A percentile compares a stretch with the other conserved stretches of the same genome.
phyloP scores from a whole-genome alignment of 257 asterid genomes.

The Paraleonurus japonicus region DNA sequence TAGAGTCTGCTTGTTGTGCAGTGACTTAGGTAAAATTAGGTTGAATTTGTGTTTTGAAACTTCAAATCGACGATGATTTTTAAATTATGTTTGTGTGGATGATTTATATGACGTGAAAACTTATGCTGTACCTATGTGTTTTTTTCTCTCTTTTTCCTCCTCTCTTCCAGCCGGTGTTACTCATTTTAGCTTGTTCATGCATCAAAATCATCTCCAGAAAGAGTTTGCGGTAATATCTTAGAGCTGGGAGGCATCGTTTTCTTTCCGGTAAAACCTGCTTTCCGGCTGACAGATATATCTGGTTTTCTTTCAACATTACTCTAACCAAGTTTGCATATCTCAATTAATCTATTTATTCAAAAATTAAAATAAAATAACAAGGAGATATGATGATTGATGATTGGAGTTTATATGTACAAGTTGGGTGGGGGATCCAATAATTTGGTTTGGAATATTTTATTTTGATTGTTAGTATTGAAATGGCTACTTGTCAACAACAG shows the following conservation, averaged over 20 bases:
- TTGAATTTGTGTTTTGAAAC: conserved; percentile 32
- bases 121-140: conserved; percentile 13
- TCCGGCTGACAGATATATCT: conserved; percentile 12
- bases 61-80: conserved; percentile 8
- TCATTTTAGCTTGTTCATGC: conserved; percentile 23
- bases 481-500: conserved; percentile 5
- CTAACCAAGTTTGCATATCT: background rate
- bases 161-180: conserved; percentile 8
- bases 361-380: too few species aligned
- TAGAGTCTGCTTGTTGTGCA: conserved; percentile 32
- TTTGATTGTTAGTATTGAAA: background rate
- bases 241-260: conserved; percentile 20
- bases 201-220: conserved; percentile 15
- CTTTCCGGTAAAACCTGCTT: conserved; percentile 16
- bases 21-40: conserved; percentile 42
- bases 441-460: background rate
- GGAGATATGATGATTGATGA: background rate
- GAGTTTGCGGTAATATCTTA: conserved; percentile 1
- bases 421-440: background rate
- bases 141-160: conserved; percentile 2
- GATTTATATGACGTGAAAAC: conserved; percentile 17
- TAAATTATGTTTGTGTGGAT: conserved; percentile 25
- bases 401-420: background rate
- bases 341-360: background rate
- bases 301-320: background rate